Percentiles rank a stretch among this genome's conserved stretches.
Conservation (phyloP, 805 yeast species). For the Wickerhamomyces subpelliculosus region DNA sequence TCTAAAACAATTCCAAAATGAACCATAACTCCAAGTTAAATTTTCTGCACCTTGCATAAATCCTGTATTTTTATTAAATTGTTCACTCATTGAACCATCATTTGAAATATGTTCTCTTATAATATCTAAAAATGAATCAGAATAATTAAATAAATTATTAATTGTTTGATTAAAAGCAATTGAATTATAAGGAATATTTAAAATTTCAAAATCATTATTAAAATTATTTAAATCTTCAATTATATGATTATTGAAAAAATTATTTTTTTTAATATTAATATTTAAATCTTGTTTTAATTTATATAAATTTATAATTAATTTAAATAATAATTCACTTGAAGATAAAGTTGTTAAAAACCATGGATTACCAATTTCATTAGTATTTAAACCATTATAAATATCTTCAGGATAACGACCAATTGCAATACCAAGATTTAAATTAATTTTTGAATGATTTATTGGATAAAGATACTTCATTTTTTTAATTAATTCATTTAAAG, state of each 20-base stretch:
- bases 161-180: conserved; percentile 40
- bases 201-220: conserved; percentile 1
- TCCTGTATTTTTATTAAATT: conserved; percentile 75
- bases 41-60: conserved; percentile 82
- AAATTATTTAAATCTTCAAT: conserved; percentile 8
- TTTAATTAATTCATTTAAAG: conserved; percentile 52
- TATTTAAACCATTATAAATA: conserved; percentile 67
- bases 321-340: conserved; percentile 58
- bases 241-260: conserved; percentile 25
- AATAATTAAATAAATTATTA: conserved; percentile 40
- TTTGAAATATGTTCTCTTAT: conserved; percentile 52
- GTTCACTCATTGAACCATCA: conserved; percentile 80
- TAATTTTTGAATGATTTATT: conserved; percentile 49
- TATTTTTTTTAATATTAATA: conserved; percentile 25
- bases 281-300: conserved; percentile 35
- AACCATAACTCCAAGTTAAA: conserved; percentile 87
- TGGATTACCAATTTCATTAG: conserved; percentile 82
- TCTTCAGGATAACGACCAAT: conserved; percentile 94
- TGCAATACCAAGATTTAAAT: conserved; percentile 45
- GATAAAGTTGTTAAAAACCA: conserved; percentile 82
- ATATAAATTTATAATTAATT: conserved; percentile 40
- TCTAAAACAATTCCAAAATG: conserved; percentile 63
- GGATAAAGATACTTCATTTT: conserved; percentile 76
- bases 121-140: conserved; percentile 61
- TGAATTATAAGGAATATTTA: conserved; percentile 24